These are phyloP conservation scores for Arthrocladium fulminans DNA, from an alignment of 2,329 filamentous ascomycete species.

Conservation along the genomic window DNA sequence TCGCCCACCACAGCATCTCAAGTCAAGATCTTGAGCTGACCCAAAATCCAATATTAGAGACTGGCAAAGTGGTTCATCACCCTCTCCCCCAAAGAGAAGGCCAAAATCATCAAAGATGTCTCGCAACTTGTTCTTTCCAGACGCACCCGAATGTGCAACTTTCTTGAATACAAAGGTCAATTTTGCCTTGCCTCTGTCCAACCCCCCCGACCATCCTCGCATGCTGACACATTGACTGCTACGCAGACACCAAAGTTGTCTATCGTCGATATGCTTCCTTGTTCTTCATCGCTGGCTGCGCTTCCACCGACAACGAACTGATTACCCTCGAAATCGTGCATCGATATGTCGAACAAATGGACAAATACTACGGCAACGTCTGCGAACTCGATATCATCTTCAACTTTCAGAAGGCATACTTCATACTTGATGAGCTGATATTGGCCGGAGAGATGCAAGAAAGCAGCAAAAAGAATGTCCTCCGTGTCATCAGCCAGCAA, in stretches of 20 bases:
- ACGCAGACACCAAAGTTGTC: slow-evolving; percentile 87
- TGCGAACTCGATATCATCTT: slow-evolving; percentile 99
- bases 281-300: slow-evolving; percentile 97
- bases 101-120: slow-evolving; percentile 99
- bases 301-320: slow-evolving; percentile 94
- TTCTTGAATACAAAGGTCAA: slow-evolving; percentile 95
- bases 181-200: background rate
- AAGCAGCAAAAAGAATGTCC: slow-evolving; percentile 98
- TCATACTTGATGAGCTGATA: slow-evolving; percentile 93
- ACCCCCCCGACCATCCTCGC: background rate
- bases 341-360: slow-evolving; percentile 99
- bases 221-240: slow-evolving; percentile 14
- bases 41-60: slow-evolving; percentile 52
- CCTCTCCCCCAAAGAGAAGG: slow-evolving; percentile 93
- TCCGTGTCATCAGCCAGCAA: slow-evolving; percentile 92
- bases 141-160: slow-evolving; percentile 98
- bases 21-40: slow-evolving; percentile 20
- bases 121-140: slow-evolving; percentile 92
- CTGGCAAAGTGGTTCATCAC: slow-evolving; percentile 99
- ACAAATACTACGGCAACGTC: slow-evolving; percentile 99
- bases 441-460: slow-evolving; percentile 96
- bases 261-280: slow-evolving; percentile 97
- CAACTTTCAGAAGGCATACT: slow-evolving; percentile 99
- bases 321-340: slow-evolving; percentile 98
- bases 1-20: slow-evolving; percentile 30